These are phyloP conservation scores for Spongospora subterranea DNA, from an alignment of 208 protist genomes.

Conservation along the genomic window DNA sequence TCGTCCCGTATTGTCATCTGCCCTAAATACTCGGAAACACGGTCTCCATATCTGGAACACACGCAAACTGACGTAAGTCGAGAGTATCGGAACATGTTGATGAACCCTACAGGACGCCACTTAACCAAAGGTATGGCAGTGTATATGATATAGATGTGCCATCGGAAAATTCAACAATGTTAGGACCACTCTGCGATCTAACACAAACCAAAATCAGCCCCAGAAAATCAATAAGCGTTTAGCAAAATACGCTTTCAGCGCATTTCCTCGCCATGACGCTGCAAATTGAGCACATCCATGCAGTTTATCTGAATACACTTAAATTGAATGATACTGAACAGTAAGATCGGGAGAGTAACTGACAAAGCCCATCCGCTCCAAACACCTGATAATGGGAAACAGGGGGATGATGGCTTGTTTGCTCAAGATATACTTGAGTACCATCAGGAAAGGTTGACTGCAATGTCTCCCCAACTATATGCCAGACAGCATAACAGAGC, in stretches of 20 bases:
- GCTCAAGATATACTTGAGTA: conserved; percentile 55
- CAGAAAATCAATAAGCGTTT: neutral
- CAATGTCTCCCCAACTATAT: neutral
- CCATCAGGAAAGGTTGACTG: neutral
- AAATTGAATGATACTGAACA: neutral
- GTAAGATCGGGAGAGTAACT: neutral
- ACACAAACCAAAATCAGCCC: neutral
- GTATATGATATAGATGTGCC: neutral
- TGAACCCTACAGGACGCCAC: conserved; percentile 38
- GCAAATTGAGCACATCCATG: neutral
- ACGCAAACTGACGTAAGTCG: neutral
- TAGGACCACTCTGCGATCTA: conserved; percentile 11
- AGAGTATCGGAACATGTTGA: neutral
- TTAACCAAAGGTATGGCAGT: conserved; percentile 42
- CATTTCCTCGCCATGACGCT: conserved; percentile 21
- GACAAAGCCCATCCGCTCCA: conserved; percentile 11
- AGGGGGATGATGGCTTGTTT: conserved; percentile 62
- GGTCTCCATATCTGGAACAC: neutral
- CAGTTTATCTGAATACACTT: conserved; percentile 13
- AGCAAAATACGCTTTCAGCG: neutral
- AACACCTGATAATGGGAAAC: conserved; percentile 57
- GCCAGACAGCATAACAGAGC: neutral
- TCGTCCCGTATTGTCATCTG: neutral
- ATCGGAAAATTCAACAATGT: conserved; percentile 47
- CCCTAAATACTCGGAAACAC: conserved; percentile 24